phyloP scores from a whole-genome alignment of 129 eudicot genomes.

The Arctium minus region DNA sequence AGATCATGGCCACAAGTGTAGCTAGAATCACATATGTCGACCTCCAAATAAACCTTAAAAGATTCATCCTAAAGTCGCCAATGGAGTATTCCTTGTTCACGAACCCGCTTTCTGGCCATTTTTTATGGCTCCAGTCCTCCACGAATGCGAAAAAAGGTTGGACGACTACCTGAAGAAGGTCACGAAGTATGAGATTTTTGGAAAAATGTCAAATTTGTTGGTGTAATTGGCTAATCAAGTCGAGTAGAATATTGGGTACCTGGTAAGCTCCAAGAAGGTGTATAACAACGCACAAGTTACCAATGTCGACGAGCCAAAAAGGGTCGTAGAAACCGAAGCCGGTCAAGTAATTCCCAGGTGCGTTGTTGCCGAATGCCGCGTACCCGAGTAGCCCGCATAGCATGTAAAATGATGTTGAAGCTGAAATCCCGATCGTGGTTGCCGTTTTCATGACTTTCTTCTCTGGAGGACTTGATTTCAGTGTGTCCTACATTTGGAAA shows the following conservation, averaged over 20 bases:
- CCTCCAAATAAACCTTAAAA: conserved; percentile 60
- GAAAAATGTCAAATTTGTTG: neutral
- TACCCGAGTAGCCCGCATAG: conserved; percentile 57
- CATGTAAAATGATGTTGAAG: conserved; percentile 49
- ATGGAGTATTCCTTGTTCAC: conserved; percentile 27
- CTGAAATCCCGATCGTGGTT: conserved; percentile 28
- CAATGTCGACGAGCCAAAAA: conserved; percentile 63
- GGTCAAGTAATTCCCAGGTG: conserved; percentile 66
- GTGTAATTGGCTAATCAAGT: neutral
- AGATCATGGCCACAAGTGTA: conserved; percentile 41
- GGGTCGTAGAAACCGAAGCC: conserved; percentile 71
- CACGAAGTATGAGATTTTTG: neutral
- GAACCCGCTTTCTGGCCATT: conserved; percentile 51
- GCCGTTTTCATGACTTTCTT: conserved; percentile 65
- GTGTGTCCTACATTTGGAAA: conserved; percentile 35
- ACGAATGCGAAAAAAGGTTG: conserved; percentile 57
- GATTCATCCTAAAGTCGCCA: conserved; percentile 30
- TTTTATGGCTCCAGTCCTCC: conserved; percentile 35
- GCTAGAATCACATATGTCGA: conserved; percentile 46
- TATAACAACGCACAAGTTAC: conserved; percentile 52
- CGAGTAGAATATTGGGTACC: conserved; percentile 25
- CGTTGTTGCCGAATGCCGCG: conserved; percentile 65
- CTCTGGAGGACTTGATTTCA: conserved; percentile 46
- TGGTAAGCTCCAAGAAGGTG: conserved; percentile 79
- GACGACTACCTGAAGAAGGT: conserved; percentile 33